Evolutionary conservation across 1,284 basidiomycete species (phyloP), one percentile per base, ranked within the genome.

Genomic region (Cryptococcus sp.): DNA sequence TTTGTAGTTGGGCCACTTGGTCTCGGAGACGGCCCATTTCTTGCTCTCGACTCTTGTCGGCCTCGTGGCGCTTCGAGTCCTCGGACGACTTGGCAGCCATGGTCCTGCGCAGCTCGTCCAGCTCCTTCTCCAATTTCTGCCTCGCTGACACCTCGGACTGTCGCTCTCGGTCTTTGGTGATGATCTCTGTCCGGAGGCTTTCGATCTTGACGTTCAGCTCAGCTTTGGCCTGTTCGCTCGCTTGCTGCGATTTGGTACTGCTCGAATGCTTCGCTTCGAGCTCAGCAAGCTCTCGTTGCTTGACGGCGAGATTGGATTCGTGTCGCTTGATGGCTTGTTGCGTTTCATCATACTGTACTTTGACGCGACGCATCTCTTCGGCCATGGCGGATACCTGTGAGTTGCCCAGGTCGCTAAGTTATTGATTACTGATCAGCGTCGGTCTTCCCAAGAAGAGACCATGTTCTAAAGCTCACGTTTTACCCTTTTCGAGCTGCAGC

Each of bases 71-170:
- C 57, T 88, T 88, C 38, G 85, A 88, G 70, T 93, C 93, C 73
- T 96, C 93, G 20, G 87, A 88, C 1, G 87, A 85, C 78, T 93
- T 95, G 5, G 90, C 88, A 54, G 88, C 87, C 81, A 96, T 86
- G 19, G 91, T 78, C 20, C 84, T 81, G 6, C 93, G 86, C 5
- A 95, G 82, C 66, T 91, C 90, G 70, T 97, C 94, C 15, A 96
- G 82, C 75, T 96, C 92, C 48, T 82, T 84, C 70, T 93, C 87
- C 16, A 95, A 79, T 66, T 87, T 88, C 46, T 80, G 78, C 40
- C 86, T 84, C 6, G 82, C 79, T 4, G 78, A 76, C 10, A 79
- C 73, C 20, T 86, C 84, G 31, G 84, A 83, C 40, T 83, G 78
- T 38, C 82, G 83, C 61, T 90, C 88, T 44, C 81, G 81, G 62